Conservation (phyloP, 2,329 filamentous ascomycete genomes). For the Colletotrichum graminicola region DNA sequence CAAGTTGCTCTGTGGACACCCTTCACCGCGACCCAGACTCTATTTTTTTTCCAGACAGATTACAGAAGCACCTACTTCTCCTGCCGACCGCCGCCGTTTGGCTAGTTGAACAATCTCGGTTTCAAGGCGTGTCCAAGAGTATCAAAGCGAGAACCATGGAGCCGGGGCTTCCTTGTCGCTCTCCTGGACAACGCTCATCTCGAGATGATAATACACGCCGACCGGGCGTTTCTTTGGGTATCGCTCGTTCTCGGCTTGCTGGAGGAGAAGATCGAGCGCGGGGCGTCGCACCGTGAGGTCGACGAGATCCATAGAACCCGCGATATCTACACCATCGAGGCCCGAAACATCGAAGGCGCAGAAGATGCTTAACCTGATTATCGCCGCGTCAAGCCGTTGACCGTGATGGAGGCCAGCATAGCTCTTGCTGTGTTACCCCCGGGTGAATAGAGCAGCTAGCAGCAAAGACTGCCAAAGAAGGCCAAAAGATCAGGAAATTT, state of each 20-base stretch:
- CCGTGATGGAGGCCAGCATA: slow-evolving; percentile 41
- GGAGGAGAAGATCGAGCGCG: slow-evolving; percentile 31
- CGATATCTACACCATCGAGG: slow-evolving; percentile 39
- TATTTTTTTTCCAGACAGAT: too few relatives aligned
- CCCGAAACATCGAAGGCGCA: slow-evolving; percentile 26
- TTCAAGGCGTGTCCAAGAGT: background rate
- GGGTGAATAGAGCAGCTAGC: background rate
- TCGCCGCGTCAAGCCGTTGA: slow-evolving; percentile 42
- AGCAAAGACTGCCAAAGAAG: background rate
- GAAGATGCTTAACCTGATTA: slow-evolving; percentile 42
- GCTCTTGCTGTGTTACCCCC: slow-evolving; percentile 38
- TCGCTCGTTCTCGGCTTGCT: slow-evolving; percentile 43
- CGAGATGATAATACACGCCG: slow-evolving; percentile 40
- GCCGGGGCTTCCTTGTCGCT: slow-evolving; percentile 32
- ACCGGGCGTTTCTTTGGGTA: slow-evolving; percentile 45
- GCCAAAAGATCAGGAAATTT: background rate
- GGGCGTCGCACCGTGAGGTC: slow-evolving; percentile 38
- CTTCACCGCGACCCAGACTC: background rate
- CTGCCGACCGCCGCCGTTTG: background rate
- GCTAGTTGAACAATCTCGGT: background rate
- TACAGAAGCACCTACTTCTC: background rate
- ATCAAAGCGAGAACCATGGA: slow-evolving; percentile 25
- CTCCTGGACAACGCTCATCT: slow-evolving; percentile 30
- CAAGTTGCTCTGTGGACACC: background rate
- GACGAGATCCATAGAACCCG: slow-evolving; percentile 38